Base-by-base conservation (phyloP, 495 filamentous ascomycete genomes). In the Penicillium parvum region DNA sequence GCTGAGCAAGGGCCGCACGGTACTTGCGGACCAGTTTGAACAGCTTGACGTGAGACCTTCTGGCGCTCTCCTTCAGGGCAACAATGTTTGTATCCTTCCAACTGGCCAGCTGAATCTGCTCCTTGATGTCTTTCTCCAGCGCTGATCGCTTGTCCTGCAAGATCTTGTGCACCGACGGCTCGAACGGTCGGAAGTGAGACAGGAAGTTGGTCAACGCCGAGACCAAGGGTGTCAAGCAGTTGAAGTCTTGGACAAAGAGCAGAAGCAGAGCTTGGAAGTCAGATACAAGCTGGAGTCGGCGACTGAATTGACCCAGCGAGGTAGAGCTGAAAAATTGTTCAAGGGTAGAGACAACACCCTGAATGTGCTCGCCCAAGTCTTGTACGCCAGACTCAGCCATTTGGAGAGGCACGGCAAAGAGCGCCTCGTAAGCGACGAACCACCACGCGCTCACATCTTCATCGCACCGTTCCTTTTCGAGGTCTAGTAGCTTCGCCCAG, bases 21-120 rank as follows among this genome's bases (percentile, higher is more conserved):
- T 94, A 97, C 65, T 94, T 95, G 35, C 87, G 76, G 37, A 99
- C 86, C 19, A 94, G 66, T 53, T 88, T 91, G 64, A 94, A 91
- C 7, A 99, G 73, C 59, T 94, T 96, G 50, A 84, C 78, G 58
- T 97, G 94, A 6, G 91, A 96, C 42, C 84, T 81, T 56, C 83
- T 79, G 2, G 92, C 88, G 62, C 90, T 96, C 45, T 95, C 90
- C 54, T 79, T 74, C 27, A 99, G 66, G 5, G 88, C 85, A 40
- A 85, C 80, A 37, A 99, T 91, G 49, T 95, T 97, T 16, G 85
- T 95, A 52, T 97, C 94, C 56, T 94, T 92, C 94, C 94, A 97
- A 57, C 86, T 95, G 2, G 88, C 87, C 43, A 97, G 64, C 21
- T 90, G 75, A 15, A 97, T 74, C 20, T 96, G 82, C 47, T 95